phyloP scores from a whole-genome alignment of 1,284 basidiomycete genomes.

The Leccinum griseonigrum region DNA sequence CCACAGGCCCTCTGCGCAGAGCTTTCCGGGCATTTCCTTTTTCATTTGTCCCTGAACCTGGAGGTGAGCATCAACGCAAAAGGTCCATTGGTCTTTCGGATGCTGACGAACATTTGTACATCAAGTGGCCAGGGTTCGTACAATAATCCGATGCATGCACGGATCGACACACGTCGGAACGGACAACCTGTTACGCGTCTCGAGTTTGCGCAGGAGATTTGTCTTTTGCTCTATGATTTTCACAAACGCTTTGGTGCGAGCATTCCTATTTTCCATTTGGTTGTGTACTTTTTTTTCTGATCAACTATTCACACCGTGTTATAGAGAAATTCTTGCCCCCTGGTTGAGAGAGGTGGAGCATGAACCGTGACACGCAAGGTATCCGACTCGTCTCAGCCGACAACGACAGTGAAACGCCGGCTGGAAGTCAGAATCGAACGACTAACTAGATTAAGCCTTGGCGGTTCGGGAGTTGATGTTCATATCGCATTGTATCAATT shows the following conservation, averaged over 20 bases:
- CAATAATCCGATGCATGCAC: constrained; percentile 4
- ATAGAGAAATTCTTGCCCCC: constrained; percentile 2
- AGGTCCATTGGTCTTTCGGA: not conserved
- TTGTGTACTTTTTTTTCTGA: not conserved
- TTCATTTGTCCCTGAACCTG: constrained; percentile 7
- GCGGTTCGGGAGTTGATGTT: too few relatives aligned
- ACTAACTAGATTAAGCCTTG: too few relatives aligned
- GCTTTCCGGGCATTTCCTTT: constrained; percentile 8
- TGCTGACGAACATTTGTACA: not conserved
- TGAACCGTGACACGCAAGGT: constrained; percentile 5
- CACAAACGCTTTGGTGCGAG: constrained; percentile 3
- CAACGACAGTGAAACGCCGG: too few relatives aligned
- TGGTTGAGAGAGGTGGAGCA: constrained; percentile 15
- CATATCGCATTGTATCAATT: too few relatives aligned
- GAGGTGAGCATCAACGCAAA: constrained; percentile 6
- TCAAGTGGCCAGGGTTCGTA: constrained; percentile 21
- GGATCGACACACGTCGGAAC: not conserved
- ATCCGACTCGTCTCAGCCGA: not conserved
- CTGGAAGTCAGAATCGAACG: too few relatives aligned
- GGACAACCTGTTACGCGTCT: constrained; percentile 13
- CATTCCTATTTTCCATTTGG: not conserved
- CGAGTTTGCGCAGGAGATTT: constrained; percentile 10
- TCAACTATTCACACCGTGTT: not conserved
- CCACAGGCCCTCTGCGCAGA: constrained; percentile 3
- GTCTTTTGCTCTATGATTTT: constrained; percentile 7